Evolutionary conservation across 2,329 filamentous ascomycete species (phyloP).

Genomic region (Simplicillium aogashimaense): DNA sequence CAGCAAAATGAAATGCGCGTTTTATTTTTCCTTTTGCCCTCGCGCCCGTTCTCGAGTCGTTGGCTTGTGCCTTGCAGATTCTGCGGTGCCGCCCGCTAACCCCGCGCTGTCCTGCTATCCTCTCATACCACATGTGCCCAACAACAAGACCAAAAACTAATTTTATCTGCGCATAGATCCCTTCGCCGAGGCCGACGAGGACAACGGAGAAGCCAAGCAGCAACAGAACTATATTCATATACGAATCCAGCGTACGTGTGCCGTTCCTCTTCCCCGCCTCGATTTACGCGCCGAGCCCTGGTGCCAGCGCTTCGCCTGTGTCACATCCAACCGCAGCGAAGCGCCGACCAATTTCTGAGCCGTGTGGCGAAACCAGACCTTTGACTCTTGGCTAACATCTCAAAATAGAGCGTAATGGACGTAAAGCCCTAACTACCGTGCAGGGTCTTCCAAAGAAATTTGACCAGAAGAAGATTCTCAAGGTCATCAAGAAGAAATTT

Average conservation of each 20-base stretch:
- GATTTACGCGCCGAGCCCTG: constrained; percentile 1
- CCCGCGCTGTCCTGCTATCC: not conserved
- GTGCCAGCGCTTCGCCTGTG: not conserved
- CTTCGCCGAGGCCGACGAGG: constrained; percentile 99
- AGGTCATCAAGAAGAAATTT: constrained; percentile 99
- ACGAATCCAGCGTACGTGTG: constrained; percentile 90
- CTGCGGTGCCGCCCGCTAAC: constrained; percentile 2
- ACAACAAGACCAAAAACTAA: not conserved
- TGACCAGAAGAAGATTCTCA: constrained; percentile 99
- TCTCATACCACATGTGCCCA: too few species aligned
- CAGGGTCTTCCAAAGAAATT: constrained; percentile 99
- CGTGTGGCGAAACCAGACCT: not conserved
- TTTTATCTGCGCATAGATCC: constrained; percentile 57
- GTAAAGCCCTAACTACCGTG: constrained; percentile 99
- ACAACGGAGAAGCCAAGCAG: constrained; percentile 90
- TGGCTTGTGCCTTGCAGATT: not conserved
- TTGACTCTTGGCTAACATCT: constrained; percentile 26
- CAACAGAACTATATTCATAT: constrained; percentile 99
- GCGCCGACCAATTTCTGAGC: not conserved
- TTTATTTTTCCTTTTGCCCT: not conserved
- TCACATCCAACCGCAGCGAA: not conserved
- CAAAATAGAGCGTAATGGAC: constrained; percentile 92
- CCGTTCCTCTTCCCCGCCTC: constrained; percentile 5
- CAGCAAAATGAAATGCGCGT: not conserved
- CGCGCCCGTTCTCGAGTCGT: not conserved